phyloP scores from a whole-genome alignment of 331 rosid genomes.

The Prunus yedoensis region DNA sequence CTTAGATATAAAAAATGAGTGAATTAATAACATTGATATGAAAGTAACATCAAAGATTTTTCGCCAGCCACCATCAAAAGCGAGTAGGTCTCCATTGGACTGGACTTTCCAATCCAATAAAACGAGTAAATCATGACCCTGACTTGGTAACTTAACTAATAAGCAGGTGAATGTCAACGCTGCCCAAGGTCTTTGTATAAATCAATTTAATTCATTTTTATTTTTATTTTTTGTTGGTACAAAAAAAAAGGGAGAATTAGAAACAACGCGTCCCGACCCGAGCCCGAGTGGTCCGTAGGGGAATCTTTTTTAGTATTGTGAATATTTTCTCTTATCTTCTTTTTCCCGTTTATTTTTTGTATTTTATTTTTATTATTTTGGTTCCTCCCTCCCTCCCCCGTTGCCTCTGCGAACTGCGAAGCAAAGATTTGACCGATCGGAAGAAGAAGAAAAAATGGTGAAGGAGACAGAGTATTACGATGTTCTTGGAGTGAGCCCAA shows the following conservation, averaged over 20 bases:
- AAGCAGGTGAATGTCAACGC: not conserved
- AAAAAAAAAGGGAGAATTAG: not conserved
- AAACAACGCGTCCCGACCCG: not conserved
- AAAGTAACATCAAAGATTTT: too few relatives aligned
- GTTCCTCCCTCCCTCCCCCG: not conserved
- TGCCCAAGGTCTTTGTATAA: not conserved
- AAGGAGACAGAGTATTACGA: constrained; percentile 96
- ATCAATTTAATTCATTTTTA: not conserved
- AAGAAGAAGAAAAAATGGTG: constrained; percentile 54
- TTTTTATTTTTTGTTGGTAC: not conserved
- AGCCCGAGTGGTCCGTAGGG: not conserved
- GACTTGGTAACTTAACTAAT: too few relatives aligned
- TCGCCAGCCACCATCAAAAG: too few relatives aligned
- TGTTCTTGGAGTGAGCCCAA: constrained; percentile 83
- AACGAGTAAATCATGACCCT: too few relatives aligned
- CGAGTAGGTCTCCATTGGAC: too few relatives aligned
- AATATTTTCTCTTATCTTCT: constrained; percentile 5
- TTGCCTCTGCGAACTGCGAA: not conserved
- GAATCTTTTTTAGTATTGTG: constrained; percentile 1
- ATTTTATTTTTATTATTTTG: not conserved
- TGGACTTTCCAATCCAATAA: too few relatives aligned
- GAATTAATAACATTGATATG: too few relatives aligned
- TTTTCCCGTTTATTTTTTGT: not conserved
- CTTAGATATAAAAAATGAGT: rapidly evolving
- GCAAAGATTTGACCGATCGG: constrained; percentile 25